Conservation (phyloP, 2,329 filamentous ascomycete genomes). For the Botryotinia convoluta region DNA sequence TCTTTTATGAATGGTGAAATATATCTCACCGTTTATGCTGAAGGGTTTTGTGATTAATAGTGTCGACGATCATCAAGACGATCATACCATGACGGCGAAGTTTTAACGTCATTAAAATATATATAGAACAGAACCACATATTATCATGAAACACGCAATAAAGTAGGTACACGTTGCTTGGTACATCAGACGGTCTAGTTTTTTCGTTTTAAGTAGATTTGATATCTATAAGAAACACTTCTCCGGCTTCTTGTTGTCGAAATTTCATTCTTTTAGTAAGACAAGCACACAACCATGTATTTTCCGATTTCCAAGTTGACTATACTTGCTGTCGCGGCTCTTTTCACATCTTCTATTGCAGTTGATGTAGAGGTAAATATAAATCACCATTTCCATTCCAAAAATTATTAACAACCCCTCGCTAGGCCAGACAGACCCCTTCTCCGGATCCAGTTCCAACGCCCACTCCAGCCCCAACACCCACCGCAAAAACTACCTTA, state of each 20-base stretch:
- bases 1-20: not conserved
- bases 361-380: not conserved
- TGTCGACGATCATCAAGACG: not conserved
- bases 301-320: not conserved
- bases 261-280: not conserved
- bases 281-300: not conserved
- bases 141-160: slow-evolving; percentile 1
- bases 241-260: not conserved
- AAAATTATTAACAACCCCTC: not conserved
- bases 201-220: not conserved
- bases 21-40: not conserved
- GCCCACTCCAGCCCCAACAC: not conserved
- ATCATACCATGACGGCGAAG: not conserved
- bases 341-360: not conserved
- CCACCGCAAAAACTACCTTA: not conserved
- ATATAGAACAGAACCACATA: slow-evolving; percentile 5
- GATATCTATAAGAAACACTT: not conserved
- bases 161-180: not conserved
- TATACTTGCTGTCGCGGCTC: not conserved
- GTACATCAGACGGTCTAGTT: not conserved
- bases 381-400: not conserved
- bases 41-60: not conserved
- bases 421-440: not conserved
- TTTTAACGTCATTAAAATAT: not conserved
- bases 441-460: not conserved